A percentile compares a stretch with the other conserved stretches of the same genome.
phyloP scores from a whole-genome alignment of 2,329 filamentous ascomycete species.

The Plenodomus tracheiphilus region DNA sequence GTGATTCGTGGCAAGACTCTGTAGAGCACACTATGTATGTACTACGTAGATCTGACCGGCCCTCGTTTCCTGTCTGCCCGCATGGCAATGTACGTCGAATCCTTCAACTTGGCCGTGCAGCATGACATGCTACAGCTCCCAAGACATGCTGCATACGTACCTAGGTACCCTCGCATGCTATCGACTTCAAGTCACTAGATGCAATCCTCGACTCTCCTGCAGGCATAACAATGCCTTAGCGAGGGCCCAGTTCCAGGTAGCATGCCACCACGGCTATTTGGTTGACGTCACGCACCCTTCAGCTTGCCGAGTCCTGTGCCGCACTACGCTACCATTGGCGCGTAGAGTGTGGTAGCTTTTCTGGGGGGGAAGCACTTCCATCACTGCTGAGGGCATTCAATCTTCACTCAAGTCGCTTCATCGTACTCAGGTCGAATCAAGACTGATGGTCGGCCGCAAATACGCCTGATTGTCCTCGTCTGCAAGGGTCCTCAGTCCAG shows the following conservation, averaged over 20 bases:
- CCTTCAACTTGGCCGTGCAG: neutral
- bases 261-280: neutral
- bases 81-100: neutral
- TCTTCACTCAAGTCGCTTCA: neutral
- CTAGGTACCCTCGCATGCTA: too few species aligned
- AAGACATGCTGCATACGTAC: neutral
- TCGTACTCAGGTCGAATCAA: neutral
- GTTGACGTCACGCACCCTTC: neutral
- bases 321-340: neutral
- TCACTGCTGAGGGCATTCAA: too few species aligned
- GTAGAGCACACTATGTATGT: too few species aligned
- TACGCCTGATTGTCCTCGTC: neutral
- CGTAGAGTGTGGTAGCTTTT: too few species aligned
- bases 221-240: neutral
- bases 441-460: neutral
- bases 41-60: neutral
- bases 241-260: neutral
- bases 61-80: neutral
- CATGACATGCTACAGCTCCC: neutral
- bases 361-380: too few species aligned
- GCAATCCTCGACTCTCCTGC: neutral
- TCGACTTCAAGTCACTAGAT: neutral
- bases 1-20: neutral
- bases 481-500: neutral
- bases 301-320: neutral